These are phyloP conservation scores for Xylaria grammica DNA, from an alignment of 495 filamentous ascomycete genomes.

Conservation along the genomic window DNA sequence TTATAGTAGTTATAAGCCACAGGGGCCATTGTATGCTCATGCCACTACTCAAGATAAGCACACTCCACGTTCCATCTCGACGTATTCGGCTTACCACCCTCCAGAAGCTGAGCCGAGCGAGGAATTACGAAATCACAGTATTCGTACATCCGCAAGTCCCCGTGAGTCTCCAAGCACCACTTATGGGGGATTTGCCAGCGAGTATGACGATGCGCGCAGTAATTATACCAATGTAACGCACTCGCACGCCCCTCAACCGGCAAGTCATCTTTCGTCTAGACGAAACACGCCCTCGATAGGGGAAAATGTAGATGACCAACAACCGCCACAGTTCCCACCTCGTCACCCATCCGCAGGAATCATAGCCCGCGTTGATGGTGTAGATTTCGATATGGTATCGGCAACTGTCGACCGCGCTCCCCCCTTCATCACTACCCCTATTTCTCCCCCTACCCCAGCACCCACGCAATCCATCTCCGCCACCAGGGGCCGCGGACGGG, in stretches of 20 bases:
- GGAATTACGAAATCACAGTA: no score
- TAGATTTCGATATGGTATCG: neutral
- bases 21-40: slow-evolving; percentile 21
- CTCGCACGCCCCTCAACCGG: neutral
- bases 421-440: neutral
- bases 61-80: neutral
- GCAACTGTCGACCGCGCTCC: neutral
- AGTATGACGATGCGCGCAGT: neutral
- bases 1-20: neutral
- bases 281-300: neutral
- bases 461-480: neutral
- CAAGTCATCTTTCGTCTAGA: neutral
- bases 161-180: neutral
- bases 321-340: neutral
- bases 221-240: neutral
- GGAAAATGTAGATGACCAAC: neutral
- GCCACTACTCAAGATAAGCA: neutral
- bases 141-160: neutral
- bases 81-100: slow-evolving; percentile 3
- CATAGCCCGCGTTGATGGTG: neutral
- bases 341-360: neutral
- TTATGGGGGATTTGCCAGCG: neutral
- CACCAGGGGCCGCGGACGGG: neutral
- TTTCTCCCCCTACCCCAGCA: neutral
- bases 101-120: neutral